phyloP scores from a whole-genome alignment of 2,329 filamentous ascomycete species.

The Lachnellula occidentalis region DNA sequence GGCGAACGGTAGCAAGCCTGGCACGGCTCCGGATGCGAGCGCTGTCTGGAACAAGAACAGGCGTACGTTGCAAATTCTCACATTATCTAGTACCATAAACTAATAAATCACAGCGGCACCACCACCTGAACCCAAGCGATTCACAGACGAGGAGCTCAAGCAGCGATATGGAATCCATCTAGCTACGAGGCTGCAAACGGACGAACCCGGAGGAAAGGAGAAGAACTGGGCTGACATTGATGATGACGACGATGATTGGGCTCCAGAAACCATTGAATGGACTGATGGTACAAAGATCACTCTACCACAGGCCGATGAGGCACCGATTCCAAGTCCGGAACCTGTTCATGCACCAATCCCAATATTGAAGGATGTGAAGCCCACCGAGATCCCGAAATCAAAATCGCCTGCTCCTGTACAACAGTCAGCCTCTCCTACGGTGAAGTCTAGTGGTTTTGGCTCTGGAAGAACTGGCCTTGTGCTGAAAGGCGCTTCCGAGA shows the following conservation, averaged over 20 bases:
- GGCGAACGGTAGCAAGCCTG: slow-evolving; percentile 52
- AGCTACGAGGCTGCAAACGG: slow-evolving; percentile 69
- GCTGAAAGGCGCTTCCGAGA: slow-evolving; percentile 62
- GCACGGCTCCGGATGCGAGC: slow-evolving; percentile 61
- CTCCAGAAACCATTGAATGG: slow-evolving; percentile 80
- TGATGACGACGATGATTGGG: slow-evolving; percentile 84
- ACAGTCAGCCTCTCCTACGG: slow-evolving; percentile 24
- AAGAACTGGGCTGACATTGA: slow-evolving; percentile 88
- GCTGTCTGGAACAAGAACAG: slow-evolving; percentile 88
- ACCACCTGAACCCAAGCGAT: slow-evolving; percentile 69
- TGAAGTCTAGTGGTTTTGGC: slow-evolving; percentile 29
- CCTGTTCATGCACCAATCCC: slow-evolving; percentile 24
- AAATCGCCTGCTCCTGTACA: slow-evolving; percentile 30
- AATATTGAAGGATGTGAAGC: slow-evolving; percentile 20
- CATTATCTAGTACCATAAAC: slow-evolving; percentile 17
- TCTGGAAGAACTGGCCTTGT: slow-evolving; percentile 51
- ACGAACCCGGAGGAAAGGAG: slow-evolving; percentile 63
- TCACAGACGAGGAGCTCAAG: slow-evolving; percentile 78
- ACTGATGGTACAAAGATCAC: slow-evolving; percentile 82
- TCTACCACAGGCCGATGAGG: slow-evolving; percentile 57
- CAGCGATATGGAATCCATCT: slow-evolving; percentile 84
- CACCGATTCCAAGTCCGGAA: slow-evolving; percentile 25
- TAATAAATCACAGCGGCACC: slow-evolving; percentile 45
- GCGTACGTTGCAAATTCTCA: slow-evolving; percentile 49
- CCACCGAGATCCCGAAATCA: slow-evolving; percentile 22